Percentiles rank a stretch among this genome's conserved stretches.
These are phyloP conservation scores for Thielaviopsis cerberus DNA, from an alignment of 2,329 filamentous ascomycete genomes.

Conservation along the genomic window DNA sequence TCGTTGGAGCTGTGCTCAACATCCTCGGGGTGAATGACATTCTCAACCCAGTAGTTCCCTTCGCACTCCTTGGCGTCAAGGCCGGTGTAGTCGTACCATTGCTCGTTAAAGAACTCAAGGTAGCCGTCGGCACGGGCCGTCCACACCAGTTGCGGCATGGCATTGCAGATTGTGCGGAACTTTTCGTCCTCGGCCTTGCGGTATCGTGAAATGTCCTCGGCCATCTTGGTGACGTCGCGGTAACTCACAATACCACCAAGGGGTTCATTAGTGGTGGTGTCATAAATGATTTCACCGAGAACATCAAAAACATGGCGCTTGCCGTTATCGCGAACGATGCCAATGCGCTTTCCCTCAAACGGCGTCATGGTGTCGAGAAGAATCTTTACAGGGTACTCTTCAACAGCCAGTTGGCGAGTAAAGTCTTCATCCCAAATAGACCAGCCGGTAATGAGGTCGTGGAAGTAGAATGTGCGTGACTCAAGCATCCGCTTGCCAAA, in stretches of 20 bases:
- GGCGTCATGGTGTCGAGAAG: slow-evolving; percentile 42
- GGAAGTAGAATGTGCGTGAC: slow-evolving; percentile 19
- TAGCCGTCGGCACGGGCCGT: slow-evolving; percentile 47
- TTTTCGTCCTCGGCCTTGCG: slow-evolving; percentile 52
- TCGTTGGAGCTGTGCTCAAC: slow-evolving; percentile 31
- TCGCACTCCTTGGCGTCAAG: slow-evolving; percentile 42
- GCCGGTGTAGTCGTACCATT: slow-evolving; percentile 69
- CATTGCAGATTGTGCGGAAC: slow-evolving; percentile 60
- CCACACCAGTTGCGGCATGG: slow-evolving; percentile 56
- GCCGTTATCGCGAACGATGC: slow-evolving; percentile 37
- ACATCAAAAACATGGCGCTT: slow-evolving; percentile 43
- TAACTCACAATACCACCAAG: slow-evolving; percentile 54
- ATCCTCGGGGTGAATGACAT: slow-evolving; percentile 54
- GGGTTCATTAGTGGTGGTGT: slow-evolving; percentile 51
- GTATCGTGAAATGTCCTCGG: slow-evolving; percentile 49
- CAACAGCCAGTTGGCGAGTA: slow-evolving; percentile 31
- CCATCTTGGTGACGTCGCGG: slow-evolving; percentile 53
- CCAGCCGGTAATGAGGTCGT: slow-evolving; percentile 41
- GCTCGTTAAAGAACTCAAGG: slow-evolving; percentile 55
- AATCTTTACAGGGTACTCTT: slow-evolving; percentile 49
- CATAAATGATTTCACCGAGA: slow-evolving; percentile 46
- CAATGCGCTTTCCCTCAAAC: slow-evolving; percentile 41
- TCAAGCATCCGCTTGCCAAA: slow-evolving; percentile 25
- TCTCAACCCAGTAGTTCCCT: slow-evolving; percentile 42
- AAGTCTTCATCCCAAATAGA: slow-evolving; percentile 50